Evolutionary conservation across 164 flowering plant species (phyloP).

Genomic region (Chimonanthus praecox): DNA sequence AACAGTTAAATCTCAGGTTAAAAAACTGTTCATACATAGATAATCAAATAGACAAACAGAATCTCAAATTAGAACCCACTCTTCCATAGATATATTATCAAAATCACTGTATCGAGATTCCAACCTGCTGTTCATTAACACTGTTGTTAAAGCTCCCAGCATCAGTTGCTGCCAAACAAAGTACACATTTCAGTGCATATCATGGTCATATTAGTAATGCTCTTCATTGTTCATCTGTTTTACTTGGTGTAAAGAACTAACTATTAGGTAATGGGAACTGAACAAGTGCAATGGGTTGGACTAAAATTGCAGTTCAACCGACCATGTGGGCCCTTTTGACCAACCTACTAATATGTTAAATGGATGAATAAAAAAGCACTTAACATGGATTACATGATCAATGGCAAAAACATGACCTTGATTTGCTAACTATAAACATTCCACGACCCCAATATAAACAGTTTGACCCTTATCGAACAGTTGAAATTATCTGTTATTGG

Average conservation of each 20-base stretch:
- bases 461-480: no score
- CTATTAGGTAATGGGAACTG: no score
- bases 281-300: no score
- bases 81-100: no score
- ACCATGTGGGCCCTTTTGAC: neutral
- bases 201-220: neutral
- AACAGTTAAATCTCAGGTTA: no score
- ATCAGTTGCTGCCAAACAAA: conserved; percentile 48
- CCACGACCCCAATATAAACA: no score
- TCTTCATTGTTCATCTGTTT: neutral
- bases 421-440: no score
- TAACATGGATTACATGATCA: neutral
- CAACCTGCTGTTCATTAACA: conserved; percentile 74
- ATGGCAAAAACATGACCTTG: neutral
- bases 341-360: neutral
- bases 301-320: neutral
- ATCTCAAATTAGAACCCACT: no score
- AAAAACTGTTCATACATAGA: no score
- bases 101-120: conserved; percentile 5
- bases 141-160: conserved; percentile 82
- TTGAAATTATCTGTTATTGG: no score
- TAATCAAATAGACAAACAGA: no score
- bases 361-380: neutral
- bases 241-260: neutral
- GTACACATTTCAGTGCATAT: conserved; percentile 3